Conservation (phyloP, 768 basidiomycete species). For the Lentinus brumalis region DNA sequence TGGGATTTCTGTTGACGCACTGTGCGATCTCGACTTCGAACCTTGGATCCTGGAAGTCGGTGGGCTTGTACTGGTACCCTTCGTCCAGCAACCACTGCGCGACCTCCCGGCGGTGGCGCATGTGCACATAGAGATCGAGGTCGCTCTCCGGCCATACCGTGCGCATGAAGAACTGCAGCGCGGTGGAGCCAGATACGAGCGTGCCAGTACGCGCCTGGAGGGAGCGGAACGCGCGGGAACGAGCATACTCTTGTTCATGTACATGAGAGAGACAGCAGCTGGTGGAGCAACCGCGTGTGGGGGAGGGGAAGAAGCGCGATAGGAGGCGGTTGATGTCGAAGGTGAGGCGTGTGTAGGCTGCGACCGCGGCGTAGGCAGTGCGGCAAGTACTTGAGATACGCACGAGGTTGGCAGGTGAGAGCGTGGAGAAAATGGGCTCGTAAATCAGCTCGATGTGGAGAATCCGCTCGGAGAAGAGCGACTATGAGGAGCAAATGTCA, state of each 20-base stretch:
- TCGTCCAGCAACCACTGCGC: slow-evolving; percentile 36
- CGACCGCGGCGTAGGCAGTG: slow-evolving; percentile 15
- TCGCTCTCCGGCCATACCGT: slow-evolving; percentile 46
- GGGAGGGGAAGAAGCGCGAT: slow-evolving; percentile 37
- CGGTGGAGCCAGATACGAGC: slow-evolving; percentile 55
- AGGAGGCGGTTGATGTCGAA: slow-evolving; percentile 40
- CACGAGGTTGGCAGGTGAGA: slow-evolving; percentile 17
- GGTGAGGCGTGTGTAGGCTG: slow-evolving; percentile 29
- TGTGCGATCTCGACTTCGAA: slow-evolving; percentile 14
- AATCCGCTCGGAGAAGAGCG: slow-evolving; percentile 15
- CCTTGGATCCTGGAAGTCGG: slow-evolving; percentile 17
- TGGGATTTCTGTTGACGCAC: not conserved
- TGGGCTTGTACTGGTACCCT: slow-evolving; percentile 35
- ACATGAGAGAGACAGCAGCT: slow-evolving; percentile 33
- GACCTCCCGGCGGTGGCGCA: slow-evolving; percentile 35
- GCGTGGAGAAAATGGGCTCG: slow-evolving; percentile 16
- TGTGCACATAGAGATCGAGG: slow-evolving; percentile 51
- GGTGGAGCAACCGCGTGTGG: slow-evolving; percentile 18
- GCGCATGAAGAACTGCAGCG: slow-evolving; percentile 53
- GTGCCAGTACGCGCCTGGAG: slow-evolving; percentile 45
- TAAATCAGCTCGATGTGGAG: slow-evolving; percentile 14
- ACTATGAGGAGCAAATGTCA: not conserved
- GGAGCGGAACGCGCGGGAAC: slow-evolving; percentile 42
- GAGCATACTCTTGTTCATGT: slow-evolving; percentile 36
- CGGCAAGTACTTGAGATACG: slow-evolving; percentile 19